These are phyloP conservation scores for Didymella lethalis DNA, from an alignment of 2,329 filamentous ascomycete species.

Conservation along the genomic window DNA sequence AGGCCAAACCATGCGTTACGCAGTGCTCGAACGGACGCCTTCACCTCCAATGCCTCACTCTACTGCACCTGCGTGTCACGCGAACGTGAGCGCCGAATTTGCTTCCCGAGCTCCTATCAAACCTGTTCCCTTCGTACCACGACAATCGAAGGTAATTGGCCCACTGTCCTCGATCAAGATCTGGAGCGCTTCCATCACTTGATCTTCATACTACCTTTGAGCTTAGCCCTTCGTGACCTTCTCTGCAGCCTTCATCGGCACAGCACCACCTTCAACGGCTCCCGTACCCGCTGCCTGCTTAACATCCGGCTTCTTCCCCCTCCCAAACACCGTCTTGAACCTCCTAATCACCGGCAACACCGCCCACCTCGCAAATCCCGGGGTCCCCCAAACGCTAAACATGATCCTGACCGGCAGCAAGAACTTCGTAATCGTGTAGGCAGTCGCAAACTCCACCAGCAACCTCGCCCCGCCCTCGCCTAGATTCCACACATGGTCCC, in stretches of 20 bases:
- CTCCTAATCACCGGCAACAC: constrained; percentile 41
- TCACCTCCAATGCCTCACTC: background rate
- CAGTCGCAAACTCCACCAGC: constrained; percentile 77
- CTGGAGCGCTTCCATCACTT: constrained; percentile 21
- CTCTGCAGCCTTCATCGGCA: constrained; percentile 32
- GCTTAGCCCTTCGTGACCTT: background rate
- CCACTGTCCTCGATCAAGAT: background rate
- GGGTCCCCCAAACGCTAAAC: constrained; percentile 85
- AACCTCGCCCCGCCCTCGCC: constrained; percentile 60
- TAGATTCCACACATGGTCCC: constrained; percentile 50
- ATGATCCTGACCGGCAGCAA: constrained; percentile 79
- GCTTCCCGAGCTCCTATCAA: background rate
- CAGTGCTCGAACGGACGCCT: background rate
- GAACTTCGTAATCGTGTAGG: constrained; percentile 89
- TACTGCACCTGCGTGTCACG: background rate
- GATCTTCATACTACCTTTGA: background rate
- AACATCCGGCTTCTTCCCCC: constrained; percentile 31
- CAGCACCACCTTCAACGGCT: constrained; percentile 42
- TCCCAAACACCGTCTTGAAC: constrained; percentile 52
- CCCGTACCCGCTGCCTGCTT: constrained; percentile 43
- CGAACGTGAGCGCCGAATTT: background rate
- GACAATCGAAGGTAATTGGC: background rate
- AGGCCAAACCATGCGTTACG: background rate
- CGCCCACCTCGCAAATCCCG: constrained; percentile 76
- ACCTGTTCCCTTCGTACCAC: background rate